These are phyloP conservation scores for Fomitopsis pinicola DNA, from an alignment of 1,284 basidiomycete genomes.

Conservation along the genomic window DNA sequence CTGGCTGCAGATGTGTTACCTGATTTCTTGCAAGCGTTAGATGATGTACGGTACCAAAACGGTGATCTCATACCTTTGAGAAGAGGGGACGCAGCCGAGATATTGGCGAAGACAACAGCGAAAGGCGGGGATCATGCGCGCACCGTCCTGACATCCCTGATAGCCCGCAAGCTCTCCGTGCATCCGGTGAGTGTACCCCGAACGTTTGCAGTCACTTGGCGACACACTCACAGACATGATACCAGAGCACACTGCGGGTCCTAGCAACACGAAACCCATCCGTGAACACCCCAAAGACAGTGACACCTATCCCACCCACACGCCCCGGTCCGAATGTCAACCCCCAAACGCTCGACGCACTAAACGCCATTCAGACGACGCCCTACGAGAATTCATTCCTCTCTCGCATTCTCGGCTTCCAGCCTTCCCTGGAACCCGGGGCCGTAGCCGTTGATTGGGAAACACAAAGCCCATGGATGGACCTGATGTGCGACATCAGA, in stretches of 20 bases:
- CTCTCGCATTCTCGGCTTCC: conserved; percentile 48
- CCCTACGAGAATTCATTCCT: conserved; percentile 60
- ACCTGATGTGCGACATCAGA: conserved; percentile 64
- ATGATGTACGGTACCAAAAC: conserved; percentile 8
- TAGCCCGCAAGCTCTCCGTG: conserved; percentile 10
- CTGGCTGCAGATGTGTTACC: conserved; percentile 17
- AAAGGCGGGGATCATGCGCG: neutral
- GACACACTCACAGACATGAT: neutral
- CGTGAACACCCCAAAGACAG: conserved; percentile 5
- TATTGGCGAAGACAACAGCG: conserved; percentile 7
- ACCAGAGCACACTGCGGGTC: conserved; percentile 17
- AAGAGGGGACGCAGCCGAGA: conserved; percentile 7
- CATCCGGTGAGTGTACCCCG: conserved; percentile 10
- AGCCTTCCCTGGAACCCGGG: conserved; percentile 4
- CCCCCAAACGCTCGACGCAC: conserved; percentile 44
- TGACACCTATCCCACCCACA: conserved; percentile 17
- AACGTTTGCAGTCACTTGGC: neutral
- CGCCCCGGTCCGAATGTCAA: conserved; percentile 24
- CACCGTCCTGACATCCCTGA: conserved; percentile 6
- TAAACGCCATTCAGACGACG: conserved; percentile 54
- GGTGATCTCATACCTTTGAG: neutral
- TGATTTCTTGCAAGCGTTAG: conserved; percentile 15
- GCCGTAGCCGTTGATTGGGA: conserved; percentile 66
- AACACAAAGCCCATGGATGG: conserved; percentile 64
- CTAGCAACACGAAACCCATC: conserved; percentile 9